Base-by-base conservation (phyloP, 768 basidiomycete genomes). In the Strobilomyces dryophilus region DNA sequence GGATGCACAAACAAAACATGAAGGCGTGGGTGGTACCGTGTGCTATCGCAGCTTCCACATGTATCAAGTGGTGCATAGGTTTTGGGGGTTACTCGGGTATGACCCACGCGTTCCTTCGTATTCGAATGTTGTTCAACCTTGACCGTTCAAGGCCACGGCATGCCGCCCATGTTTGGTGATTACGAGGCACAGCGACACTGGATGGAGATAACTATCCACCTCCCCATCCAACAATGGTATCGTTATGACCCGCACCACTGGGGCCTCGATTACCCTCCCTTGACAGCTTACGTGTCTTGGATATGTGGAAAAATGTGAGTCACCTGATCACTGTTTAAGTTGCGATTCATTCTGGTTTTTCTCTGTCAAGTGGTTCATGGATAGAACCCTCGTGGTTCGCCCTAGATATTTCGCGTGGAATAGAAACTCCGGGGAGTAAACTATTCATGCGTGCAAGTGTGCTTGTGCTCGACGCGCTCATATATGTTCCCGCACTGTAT, bases 101-200 rank as follows among this genome's bases (percentile, higher is more conserved):
- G 85, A 18, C 20, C 34, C 17, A 20, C 24, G 1, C 24, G 8
- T 21, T 40, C 5, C 15, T 6, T 42, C n/a, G 24, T 45, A 1
- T 5, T 27, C 6, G 12, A 48, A 39, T 12, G 1, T 10, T 9
- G 27, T 34, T 31, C 10, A 15, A 46, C 32, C 1, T 34, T 3
- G 9, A 2, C 3, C 8, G 1, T 26, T 6, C 56, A 91, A 92
- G 92, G 7, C n/a, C 67, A 80, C 57, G 75, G 66, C 29, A 80
- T 82, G 3, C 88, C 92, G 0, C 92, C 91, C 0, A 85, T 93
- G 84, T 91, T 79, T 58, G 93, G 93, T 4, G 93, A 95, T 70
- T 95, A 90, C 60, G 93, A 95, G 67, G 93, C 93, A 0, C 93
- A 95, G 63, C 76, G 93, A 49, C 93, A 95, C 70, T 95, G 93